phyloP scores from a whole-genome alignment of 371 early-diverging fungal genomes.

The Saksenaea vasiformis region DNA sequence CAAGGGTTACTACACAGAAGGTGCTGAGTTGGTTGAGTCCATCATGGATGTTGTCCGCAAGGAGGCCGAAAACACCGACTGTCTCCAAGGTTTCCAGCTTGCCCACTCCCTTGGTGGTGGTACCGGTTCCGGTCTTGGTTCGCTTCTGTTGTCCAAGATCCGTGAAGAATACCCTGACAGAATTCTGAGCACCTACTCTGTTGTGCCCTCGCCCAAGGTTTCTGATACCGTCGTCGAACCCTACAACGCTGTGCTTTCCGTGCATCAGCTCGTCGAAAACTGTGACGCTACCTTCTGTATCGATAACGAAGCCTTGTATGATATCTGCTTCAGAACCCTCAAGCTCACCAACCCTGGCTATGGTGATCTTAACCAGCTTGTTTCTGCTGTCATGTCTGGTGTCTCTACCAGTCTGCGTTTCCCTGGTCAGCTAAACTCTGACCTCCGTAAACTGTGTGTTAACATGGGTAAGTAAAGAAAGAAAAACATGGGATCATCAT shows the following conservation, averaged over 20 bases:
- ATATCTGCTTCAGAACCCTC: slow-evolving; percentile 83
- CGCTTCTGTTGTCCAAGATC: slow-evolving; percentile 80
- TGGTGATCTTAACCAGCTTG: slow-evolving; percentile 78
- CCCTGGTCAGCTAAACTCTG: slow-evolving; percentile 98
- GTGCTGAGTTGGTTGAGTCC: slow-evolving; percentile 81
- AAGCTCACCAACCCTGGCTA: slow-evolving; percentile 80
- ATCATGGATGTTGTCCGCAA: slow-evolving; percentile 83
- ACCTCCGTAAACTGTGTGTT: slow-evolving; percentile 96
- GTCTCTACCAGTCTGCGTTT: slow-evolving; percentile 96
- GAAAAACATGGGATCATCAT: too few species aligned
- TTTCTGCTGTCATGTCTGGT: slow-evolving; percentile 88
- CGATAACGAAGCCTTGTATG: slow-evolving; percentile 95
- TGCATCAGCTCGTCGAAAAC: slow-evolving; percentile 88
- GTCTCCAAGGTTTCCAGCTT: slow-evolving; percentile 85
- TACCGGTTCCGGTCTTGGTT: slow-evolving; percentile 86
- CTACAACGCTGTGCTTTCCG: slow-evolving; percentile 85
- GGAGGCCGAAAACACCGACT: slow-evolving; percentile 80
- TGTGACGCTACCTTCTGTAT: slow-evolving; percentile 96
- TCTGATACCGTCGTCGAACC: slow-evolving; percentile 90
- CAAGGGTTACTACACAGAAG: slow-evolving; percentile 90
- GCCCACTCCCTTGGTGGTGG: slow-evolving; percentile 89
- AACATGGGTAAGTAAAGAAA: slow-evolving; percentile 90
- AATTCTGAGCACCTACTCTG: slow-evolving; percentile 92
- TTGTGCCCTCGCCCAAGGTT: slow-evolving; percentile 89
- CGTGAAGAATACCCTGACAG: slow-evolving; percentile 91